These are phyloP conservation scores for Populus hybrid DNA, from an alignment of 441 rosid genomes.

Conservation along the genomic window DNA sequence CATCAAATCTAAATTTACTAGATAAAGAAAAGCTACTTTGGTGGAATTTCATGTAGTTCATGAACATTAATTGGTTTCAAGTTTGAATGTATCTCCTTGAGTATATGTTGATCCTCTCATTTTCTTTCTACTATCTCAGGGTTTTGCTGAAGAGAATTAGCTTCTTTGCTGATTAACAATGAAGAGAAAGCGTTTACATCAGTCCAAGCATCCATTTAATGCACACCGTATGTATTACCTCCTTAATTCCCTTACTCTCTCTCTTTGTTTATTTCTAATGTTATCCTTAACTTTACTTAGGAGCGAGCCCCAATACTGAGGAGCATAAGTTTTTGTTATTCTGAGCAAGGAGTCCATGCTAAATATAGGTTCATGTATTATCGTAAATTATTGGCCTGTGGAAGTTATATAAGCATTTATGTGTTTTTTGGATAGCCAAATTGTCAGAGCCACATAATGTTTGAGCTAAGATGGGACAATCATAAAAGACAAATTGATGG, in stretches of 20 bases:
- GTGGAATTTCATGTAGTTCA: background rate
- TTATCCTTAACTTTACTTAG: background rate
- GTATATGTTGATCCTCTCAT: background rate
- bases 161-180: conserved; percentile 22
- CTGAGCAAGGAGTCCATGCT: background rate
- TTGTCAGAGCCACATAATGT: too few relatives aligned
- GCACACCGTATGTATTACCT: conserved; percentile 47
- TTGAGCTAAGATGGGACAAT: too few relatives aligned
- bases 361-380: too few relatives aligned
- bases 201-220: conserved; percentile 54
- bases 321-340: background rate
- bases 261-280: background rate
- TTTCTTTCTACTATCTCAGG: background rate
- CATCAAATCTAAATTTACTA: background rate
- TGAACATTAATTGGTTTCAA: background rate
- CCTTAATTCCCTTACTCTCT: background rate
- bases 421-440: too few relatives aligned
- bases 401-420: too few relatives aligned
- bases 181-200: conserved; percentile 52
- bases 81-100: background rate
- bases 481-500: too few relatives aligned
- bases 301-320: background rate
- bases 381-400: too few relatives aligned
- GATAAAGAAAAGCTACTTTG: background rate
- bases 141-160: conserved; percentile 10